Conservation (phyloP, 768 basidiomycete genomes). For the Termitomyces sp. region DNA sequence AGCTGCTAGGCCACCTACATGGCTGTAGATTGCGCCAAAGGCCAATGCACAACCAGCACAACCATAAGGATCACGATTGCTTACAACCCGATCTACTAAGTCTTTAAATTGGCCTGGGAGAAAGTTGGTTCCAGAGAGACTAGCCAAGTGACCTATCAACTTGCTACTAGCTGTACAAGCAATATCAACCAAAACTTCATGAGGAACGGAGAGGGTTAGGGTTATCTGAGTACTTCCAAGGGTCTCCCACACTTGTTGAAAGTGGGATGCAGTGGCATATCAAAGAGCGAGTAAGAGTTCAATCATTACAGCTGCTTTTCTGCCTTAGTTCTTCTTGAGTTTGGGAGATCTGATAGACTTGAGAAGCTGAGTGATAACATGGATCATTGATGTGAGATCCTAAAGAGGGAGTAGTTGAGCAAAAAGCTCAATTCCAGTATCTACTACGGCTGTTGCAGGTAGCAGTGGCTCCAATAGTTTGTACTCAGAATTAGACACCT, state of each 20-base stretch:
- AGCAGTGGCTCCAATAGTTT: constrained; percentile 59
- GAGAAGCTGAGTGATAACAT: constrained; percentile 50
- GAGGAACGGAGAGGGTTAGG: constrained; percentile 63
- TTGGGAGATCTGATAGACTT: constrained; percentile 69
- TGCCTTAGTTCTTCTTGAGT: constrained; percentile 80
- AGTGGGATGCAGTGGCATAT: constrained; percentile 41
- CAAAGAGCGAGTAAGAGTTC: constrained; percentile 70
- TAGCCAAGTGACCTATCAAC: constrained; percentile 81
- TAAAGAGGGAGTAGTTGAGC: constrained; percentile 74
- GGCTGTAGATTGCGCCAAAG: constrained; percentile 85
- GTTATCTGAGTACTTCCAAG: constrained; percentile 67
- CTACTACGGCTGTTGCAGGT: constrained; percentile 76
- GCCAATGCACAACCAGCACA: constrained; percentile 92
- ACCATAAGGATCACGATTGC: constrained; percentile 86
- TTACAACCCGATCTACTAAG: constrained; percentile 90
- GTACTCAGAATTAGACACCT: constrained; percentile 37
- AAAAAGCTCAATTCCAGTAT: constrained; percentile 87
- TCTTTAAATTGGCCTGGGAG: constrained; percentile 83
- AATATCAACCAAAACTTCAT: constrained; percentile 77
- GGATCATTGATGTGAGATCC: constrained; percentile 51
- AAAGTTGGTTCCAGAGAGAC: constrained; percentile 77
- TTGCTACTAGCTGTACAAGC: constrained; percentile 77
- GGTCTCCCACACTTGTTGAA: constrained; percentile 57
- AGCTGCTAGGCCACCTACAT: constrained; percentile 92
- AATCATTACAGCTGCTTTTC: constrained; percentile 80